Evolutionary conservation across 768 basidiomycete species (phyloP).

Genomic region (Boletus rubroflammeus): DNA sequence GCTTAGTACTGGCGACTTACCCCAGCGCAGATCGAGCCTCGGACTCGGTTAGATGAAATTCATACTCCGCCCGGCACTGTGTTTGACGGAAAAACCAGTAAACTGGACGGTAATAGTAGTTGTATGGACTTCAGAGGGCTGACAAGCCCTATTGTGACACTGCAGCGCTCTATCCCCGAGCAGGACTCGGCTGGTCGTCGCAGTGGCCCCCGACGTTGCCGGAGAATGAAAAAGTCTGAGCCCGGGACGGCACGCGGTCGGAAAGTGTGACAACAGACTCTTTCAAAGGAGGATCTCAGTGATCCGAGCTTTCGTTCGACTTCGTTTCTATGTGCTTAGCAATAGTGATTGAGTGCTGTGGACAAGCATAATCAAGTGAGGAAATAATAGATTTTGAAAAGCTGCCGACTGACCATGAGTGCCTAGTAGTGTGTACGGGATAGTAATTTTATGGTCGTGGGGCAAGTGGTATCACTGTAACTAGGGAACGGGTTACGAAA

Average conservation of each 20-base stretch:
- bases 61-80: neutral
- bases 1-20: neutral
- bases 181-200: neutral
- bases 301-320: neutral
- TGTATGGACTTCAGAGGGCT: neutral
- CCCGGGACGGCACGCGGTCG: neutral
- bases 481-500: conserved; percentile 5
- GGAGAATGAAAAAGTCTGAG: neutral
- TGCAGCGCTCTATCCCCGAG: neutral
- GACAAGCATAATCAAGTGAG: neutral
- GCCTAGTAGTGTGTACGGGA: neutral
- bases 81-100: neutral
- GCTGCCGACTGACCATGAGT: neutral
- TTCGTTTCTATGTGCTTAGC: neutral
- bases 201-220: too few species aligned
- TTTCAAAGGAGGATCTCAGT: neutral
- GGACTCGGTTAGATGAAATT: neutral
- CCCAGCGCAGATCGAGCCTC: neutral
- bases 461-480: conserved; percentile 2
- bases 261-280: neutral
- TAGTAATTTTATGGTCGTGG: neutral
- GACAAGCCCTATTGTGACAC: neutral
- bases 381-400: neutral
- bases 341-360: neutral
- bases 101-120: neutral